phyloP scores from a whole-genome alignment of 225 moss, liverwort and hornwort species.

The Marchantia paleacea region DNA sequence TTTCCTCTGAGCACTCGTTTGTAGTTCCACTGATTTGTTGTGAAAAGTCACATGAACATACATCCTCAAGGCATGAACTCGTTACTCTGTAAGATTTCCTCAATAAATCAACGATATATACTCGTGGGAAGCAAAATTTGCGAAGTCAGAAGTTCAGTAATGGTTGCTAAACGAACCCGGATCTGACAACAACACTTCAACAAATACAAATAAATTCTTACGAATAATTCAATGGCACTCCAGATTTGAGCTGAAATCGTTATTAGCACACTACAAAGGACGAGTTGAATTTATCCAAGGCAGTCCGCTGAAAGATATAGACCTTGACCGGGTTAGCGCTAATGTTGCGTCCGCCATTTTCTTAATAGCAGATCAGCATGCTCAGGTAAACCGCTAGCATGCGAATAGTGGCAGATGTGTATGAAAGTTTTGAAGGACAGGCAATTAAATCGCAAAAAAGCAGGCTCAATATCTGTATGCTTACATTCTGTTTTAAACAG shows the following conservation, averaged over 20 bases:
- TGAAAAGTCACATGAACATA: too few relatives aligned
- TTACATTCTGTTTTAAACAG: constrained; percentile 32
- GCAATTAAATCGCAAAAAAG: neutral
- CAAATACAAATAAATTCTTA: too few relatives aligned
- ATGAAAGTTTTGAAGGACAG: neutral
- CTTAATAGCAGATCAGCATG: constrained; percentile 77
- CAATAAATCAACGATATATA: too few relatives aligned
- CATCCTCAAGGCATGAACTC: too few relatives aligned
- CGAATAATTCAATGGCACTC: neutral
- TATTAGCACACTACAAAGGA: constrained; percentile 68
- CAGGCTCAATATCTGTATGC: too few relatives aligned
- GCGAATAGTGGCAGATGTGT: neutral
- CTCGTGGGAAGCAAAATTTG: too few relatives aligned
- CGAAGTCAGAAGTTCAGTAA: too few relatives aligned
- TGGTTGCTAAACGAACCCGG: too few relatives aligned
- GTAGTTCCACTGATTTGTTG: too few relatives aligned
- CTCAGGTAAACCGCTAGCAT: constrained; percentile 43
- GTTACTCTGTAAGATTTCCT: too few relatives aligned
- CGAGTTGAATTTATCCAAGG: constrained; percentile 92
- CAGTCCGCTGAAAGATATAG: constrained; percentile 75
- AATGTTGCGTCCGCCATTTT: constrained; percentile 86
- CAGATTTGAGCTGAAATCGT: constrained; percentile 82
- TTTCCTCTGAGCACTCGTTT: neutral
- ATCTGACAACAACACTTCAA: too few relatives aligned
- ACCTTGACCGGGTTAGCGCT: constrained; percentile 95